Conservation (phyloP, 345 rosid species). For the Firmiana major region DNA sequence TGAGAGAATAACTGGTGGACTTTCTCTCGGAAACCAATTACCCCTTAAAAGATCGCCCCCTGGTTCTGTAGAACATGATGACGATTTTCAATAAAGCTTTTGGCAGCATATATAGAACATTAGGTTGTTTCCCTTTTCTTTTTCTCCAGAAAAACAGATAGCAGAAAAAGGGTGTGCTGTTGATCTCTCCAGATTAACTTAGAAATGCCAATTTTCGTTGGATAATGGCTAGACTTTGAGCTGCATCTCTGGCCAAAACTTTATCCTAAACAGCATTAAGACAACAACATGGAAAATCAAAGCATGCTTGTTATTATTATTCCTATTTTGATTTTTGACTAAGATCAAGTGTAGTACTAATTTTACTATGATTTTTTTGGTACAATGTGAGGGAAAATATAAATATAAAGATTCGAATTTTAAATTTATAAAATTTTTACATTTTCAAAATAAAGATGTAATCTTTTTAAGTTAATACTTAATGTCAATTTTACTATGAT, state of each 20-base stretch:
- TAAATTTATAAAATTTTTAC: no score
- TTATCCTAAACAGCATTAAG: not conserved
- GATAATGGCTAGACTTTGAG: no score
- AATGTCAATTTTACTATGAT: no score
- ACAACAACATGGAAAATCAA: not conserved
- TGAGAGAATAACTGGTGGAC: not conserved
- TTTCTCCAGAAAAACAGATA: no score
- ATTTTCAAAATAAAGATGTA: no score
- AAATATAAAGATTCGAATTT: not conserved
- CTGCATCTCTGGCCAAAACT: not conserved
- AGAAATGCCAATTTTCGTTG: no score
- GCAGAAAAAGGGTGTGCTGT: no score
- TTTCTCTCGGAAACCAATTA: not conserved
- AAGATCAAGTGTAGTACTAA: not conserved
- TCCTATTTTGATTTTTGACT: not conserved
- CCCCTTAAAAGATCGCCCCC: slow-evolving; percentile 1
- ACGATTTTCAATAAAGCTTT: slow-evolving; percentile 3
- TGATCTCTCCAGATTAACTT: no score
- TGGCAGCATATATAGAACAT: not conserved
- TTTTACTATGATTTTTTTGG: no score
- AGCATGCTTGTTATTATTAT: not conserved
- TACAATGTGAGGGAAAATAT: no score
- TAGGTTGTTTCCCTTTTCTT: not conserved
- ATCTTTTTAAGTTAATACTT: no score
- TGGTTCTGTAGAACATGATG: not conserved